Evolutionary conservation across 73 alveolate genomes (phyloP), one percentile per base, ranked within the genome.

Genomic region (Loxodes magnus): DNA sequence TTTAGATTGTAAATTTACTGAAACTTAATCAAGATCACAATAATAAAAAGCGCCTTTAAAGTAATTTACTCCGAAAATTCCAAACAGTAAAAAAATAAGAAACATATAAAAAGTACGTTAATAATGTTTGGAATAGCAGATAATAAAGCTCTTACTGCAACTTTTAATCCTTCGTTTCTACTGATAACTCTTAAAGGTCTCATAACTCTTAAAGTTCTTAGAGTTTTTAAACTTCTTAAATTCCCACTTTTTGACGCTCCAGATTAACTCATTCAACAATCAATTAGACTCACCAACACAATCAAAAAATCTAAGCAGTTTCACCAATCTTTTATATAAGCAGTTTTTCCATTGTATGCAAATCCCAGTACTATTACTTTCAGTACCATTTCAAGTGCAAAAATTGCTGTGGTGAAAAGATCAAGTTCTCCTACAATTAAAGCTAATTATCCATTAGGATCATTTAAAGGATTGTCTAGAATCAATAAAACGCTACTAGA

Each of bases 321-420:
- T 97, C 99, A 92, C 50, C 82, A 74, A 64, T 92, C 99, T 55
- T 89, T 56, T 19, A 92, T 62, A 67, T 92, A 92, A 22, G 92
- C 54, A 7, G 88, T 84, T 57, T 64, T 50, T n/a, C 79, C 84
- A 49, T 81, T 94, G 46, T 74, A 39, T 10, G 79, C 78, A 49
- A 93, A 74, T 6, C 99, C 99, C 39, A 53, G 65, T 39, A 96
- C 88, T 39, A 92, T 80, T 0, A 75, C 29, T 67, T 93, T 89
- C 25, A 84, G 34, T 36, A 71, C 53, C 17, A 82, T 70, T 67
- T 93, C 99, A 6, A 80, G 46, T 29, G 87, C 48, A 62, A 93
- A 93, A 42, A 85, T 33, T 0, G 71, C 30, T 41, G 92, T 80
- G 65, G 89, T 89, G 42, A 82, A 26, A 35, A 62, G 33, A 70